Conservation (phyloP, 192 early-diverging fungal genomes). For the Paraglomus brasilianum region DNA sequence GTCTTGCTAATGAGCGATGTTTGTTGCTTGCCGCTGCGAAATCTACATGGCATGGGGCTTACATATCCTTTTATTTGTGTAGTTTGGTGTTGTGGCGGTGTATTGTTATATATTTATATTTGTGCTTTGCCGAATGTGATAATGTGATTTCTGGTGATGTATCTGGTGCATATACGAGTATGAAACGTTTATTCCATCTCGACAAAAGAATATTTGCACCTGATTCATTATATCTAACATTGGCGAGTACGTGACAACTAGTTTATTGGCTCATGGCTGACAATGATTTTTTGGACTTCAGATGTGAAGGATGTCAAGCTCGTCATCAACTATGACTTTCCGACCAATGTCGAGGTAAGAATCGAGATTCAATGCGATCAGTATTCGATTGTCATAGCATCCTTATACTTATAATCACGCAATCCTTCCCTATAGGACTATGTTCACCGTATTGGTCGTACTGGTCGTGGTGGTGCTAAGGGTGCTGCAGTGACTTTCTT, state of each 20-base stretch:
- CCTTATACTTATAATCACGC: neutral
- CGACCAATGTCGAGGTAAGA: conserved; percentile 70
- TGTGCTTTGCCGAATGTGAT: no score
- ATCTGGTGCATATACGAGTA: neutral
- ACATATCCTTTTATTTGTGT: conserved; percentile 26
- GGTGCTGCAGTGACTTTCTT: conserved; percentile 95
- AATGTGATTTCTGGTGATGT: no score
- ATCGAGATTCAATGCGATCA: conserved; percentile 6
- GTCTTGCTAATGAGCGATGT: conserved; percentile 4
- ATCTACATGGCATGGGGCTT: conserved; percentile 31
- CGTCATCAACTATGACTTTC: conserved; percentile 97
- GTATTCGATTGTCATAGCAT: conserved; percentile 27
- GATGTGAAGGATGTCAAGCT: conserved; percentile 95
- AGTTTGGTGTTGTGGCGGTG: neutral
- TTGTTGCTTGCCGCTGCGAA: conserved; percentile 29
- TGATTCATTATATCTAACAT: neutral
- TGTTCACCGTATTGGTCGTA: conserved; percentile 94
- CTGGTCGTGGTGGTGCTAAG: conserved; percentile 87
- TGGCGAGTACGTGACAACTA: no score
- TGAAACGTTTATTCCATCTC: neutral
- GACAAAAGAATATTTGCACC: neutral
- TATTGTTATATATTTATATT: conserved; percentile 2
- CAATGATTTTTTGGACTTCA: conserved; percentile 40
- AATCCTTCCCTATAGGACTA: conserved; percentile 60
- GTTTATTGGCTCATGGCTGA: conserved; percentile 27